phyloP scores from a whole-genome alignment of 441 rosid species.

The Capsella rubella region DNA sequence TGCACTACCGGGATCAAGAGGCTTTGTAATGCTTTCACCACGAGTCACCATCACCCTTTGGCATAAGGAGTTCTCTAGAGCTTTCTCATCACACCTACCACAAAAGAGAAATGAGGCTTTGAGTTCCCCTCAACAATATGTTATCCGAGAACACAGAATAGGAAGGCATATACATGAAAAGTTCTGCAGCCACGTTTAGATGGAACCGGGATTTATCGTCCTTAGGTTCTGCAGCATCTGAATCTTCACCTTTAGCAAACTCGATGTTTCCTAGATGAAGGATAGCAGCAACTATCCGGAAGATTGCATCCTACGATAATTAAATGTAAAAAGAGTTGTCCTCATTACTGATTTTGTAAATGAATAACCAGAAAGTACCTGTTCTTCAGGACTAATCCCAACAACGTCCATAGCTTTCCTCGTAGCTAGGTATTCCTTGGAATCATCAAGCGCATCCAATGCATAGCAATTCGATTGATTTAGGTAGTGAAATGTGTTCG shows the following conservation, averaged over 20 bases:
- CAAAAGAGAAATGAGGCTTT: constrained; percentile 36
- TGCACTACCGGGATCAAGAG: constrained; percentile 87
- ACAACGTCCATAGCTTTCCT: constrained; percentile 89
- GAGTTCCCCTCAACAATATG: background rate
- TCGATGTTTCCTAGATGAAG: constrained; percentile 93
- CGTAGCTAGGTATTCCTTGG: constrained; percentile 71
- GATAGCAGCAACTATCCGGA: constrained; percentile 92
- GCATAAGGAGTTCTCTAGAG: constrained; percentile 87
- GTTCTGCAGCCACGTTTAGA: constrained; percentile 81
- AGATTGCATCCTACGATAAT: constrained; percentile 76
- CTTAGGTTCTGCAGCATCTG: constrained; percentile 84
- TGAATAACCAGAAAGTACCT: constrained; percentile 54
- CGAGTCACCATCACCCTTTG: constrained; percentile 95
- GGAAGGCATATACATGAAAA: constrained; percentile 67
- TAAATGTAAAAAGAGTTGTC: constrained; percentile 38
- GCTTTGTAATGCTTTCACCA: constrained; percentile 91
- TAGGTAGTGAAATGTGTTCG: constrained; percentile 79
- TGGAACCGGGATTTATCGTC: constrained; percentile 81
- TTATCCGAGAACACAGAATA: constrained; percentile 21
- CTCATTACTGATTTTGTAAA: constrained; percentile 23
- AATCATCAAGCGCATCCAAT: constrained; percentile 71
- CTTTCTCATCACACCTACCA: constrained; percentile 85
- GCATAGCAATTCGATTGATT: constrained; percentile 77
- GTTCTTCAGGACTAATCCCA: constrained; percentile 75
- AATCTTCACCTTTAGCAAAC: constrained; percentile 80